Percentiles rank a stretch among this genome's conserved stretches.
Conservation (phyloP, 2,329 filamentous ascomycete species). For the Aspergillus pseudoglaucus region DNA sequence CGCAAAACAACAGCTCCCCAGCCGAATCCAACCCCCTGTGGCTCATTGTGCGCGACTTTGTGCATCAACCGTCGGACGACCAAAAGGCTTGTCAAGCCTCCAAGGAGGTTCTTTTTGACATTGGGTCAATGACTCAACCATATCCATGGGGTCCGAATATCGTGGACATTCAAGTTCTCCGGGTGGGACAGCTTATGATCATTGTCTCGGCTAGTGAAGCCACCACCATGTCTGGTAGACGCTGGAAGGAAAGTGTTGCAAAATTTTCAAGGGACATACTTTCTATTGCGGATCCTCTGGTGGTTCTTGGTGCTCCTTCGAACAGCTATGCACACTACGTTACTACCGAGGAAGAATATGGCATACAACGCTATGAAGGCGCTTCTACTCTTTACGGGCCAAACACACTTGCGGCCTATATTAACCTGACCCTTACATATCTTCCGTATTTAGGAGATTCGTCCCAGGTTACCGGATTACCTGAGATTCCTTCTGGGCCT, state of each 20-base stretch:
- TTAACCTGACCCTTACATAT: constrained; percentile 73
- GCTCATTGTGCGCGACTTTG: constrained; percentile 64
- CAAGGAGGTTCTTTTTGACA: constrained; percentile 82
- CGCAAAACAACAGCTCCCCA: constrained; percentile 74
- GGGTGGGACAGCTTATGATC: constrained; percentile 77
- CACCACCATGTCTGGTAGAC: constrained; percentile 83
- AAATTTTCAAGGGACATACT: constrained; percentile 48
- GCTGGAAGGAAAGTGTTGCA: constrained; percentile 70
- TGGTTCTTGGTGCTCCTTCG: constrained; percentile 79
- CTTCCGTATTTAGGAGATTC: constrained; percentile 58
- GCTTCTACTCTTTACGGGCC: constrained; percentile 83
- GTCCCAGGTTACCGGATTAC: constrained; percentile 31
- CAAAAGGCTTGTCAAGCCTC: constrained; percentile 71
- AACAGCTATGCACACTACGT: constrained; percentile 88
- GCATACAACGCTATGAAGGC: constrained; percentile 87
- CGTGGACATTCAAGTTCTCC: constrained; percentile 78
- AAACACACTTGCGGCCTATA: constrained; percentile 76
- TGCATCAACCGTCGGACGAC: constrained; percentile 62
- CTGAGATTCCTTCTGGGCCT: constrained; percentile 48
- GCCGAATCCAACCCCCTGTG: constrained; percentile 68
- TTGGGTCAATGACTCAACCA: constrained; percentile 69
- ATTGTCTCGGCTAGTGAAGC: constrained; percentile 82
- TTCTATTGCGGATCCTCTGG: constrained; percentile 54
- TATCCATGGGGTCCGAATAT: constrained; percentile 90
- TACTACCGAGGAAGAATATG: constrained; percentile 71